These are phyloP conservation scores for Podaxis sp. DNA, from an alignment of 768 basidiomycete genomes.

Conservation along the genomic window DNA sequence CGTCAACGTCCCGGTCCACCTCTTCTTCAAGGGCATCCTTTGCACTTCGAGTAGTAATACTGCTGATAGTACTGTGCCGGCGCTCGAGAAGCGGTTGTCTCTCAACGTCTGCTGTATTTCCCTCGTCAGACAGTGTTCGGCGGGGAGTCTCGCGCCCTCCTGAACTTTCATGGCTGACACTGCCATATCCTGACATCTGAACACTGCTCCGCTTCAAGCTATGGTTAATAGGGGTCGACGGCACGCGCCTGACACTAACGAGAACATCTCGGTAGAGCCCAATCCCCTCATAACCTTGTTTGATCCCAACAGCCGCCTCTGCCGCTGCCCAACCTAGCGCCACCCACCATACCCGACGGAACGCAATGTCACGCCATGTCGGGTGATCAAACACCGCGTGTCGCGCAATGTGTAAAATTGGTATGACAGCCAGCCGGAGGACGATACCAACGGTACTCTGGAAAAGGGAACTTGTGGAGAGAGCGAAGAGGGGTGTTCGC, in stretches of 20 bases:
- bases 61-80: neutral
- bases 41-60: neutral
- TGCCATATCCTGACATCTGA: constrained; percentile 1
- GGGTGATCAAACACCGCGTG: constrained; percentile 33
- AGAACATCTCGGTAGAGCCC: constrained; percentile 69
- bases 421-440: constrained; percentile 29
- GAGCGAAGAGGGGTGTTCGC: constrained; percentile 50
- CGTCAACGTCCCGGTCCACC: constrained; percentile 67
- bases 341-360: constrained; percentile 74
- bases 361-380: constrained; percentile 57
- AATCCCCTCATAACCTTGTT: constrained; percentile 72
- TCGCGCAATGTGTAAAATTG: constrained; percentile 15
- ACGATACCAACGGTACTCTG: constrained; percentile 50
- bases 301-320: constrained; percentile 63
- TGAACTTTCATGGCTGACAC: neutral
- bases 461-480: constrained; percentile 54
- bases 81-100: constrained; percentile 34
- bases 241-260: constrained; percentile 38
- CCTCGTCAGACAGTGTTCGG: neutral
- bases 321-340: constrained; percentile 74
- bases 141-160: neutral
- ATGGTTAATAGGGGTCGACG: neutral
- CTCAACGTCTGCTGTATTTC: constrained; percentile 24
- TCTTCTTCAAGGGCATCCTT: constrained; percentile 30
- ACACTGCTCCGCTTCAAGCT: neutral